Evolutionary conservation across 2,329 filamentous ascomycete species (phyloP).

Genomic region (Coccinonectria pachysandricola): DNA sequence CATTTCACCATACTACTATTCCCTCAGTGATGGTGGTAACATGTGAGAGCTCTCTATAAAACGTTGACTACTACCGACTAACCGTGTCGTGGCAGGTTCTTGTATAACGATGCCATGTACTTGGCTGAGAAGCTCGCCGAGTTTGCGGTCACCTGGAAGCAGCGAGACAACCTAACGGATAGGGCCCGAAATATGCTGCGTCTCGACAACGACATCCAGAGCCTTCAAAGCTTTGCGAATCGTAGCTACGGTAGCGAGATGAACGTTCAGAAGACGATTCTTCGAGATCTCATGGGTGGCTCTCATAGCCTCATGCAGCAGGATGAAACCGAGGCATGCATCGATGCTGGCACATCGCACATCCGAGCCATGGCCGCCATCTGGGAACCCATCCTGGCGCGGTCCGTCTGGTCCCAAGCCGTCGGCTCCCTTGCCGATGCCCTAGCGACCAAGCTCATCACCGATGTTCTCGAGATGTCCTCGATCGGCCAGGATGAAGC

Average conservation of each 20-base stretch:
- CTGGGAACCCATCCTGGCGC: slow-evolving; percentile 49
- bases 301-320: slow-evolving; percentile 51
- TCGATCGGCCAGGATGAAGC: slow-evolving; percentile 55
- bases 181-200: slow-evolving; percentile 45
- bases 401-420: slow-evolving; percentile 53
- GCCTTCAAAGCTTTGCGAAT: slow-evolving; percentile 48
- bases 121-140: slow-evolving; percentile 46
- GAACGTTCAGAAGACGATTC: slow-evolving; percentile 47
- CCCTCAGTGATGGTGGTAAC: slow-evolving; percentile 48
- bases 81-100: slow-evolving; percentile 33
- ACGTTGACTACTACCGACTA: slow-evolving; percentile 4
- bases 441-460: slow-evolving; percentile 47
- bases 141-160: slow-evolving; percentile 41
- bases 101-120: slow-evolving; percentile 59
- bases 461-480: slow-evolving; percentile 51
- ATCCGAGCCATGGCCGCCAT: slow-evolving; percentile 42
- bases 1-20: slow-evolving; percentile 65
- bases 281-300: slow-evolving; percentile 52
- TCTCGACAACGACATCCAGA: slow-evolving; percentile 49
- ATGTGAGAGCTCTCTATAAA: slow-evolving; percentile 38
- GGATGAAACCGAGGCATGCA: slow-evolving; percentile 40
- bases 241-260: slow-evolving; percentile 53
- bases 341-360: slow-evolving; percentile 42
- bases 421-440: slow-evolving; percentile 50
- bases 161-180: slow-evolving; percentile 39